phyloP scores from a whole-genome alignment of 768 basidiomycete genomes.

The Psilocybe cubensis region DNA sequence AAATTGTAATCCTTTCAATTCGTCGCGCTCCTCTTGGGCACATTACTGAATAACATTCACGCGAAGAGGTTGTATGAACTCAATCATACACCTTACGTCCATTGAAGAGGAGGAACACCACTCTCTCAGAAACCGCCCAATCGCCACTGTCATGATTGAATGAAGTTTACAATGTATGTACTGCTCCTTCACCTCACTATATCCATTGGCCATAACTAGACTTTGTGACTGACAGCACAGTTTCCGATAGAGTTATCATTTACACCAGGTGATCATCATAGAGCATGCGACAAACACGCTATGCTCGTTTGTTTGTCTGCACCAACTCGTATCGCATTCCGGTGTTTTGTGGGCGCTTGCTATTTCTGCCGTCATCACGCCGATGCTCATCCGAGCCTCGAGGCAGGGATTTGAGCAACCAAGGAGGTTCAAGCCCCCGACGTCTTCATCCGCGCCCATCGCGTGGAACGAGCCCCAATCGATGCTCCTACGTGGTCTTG shows the following conservation, averaged over 20 bases:
- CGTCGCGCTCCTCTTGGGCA: background rate
- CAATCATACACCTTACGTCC: background rate
- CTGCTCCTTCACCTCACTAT: background rate
- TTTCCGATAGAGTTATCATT: too few species aligned
- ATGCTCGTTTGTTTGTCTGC: background rate
- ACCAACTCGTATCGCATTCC: background rate
- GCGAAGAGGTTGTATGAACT: background rate
- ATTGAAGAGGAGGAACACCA: background rate
- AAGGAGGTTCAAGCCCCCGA: background rate
- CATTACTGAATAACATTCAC: background rate
- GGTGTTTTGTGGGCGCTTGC: constrained; percentile 5
- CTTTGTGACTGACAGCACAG: background rate
- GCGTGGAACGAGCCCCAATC: background rate
- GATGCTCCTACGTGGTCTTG: background rate
- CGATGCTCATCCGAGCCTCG: background rate
- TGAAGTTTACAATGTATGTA: background rate
- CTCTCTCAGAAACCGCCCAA: background rate
- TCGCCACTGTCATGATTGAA: background rate
- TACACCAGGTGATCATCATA: too few species aligned
- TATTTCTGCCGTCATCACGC: background rate
- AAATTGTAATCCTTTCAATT: too few species aligned
- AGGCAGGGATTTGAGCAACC: background rate
- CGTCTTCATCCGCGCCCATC: background rate
- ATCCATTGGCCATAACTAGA: background rate
- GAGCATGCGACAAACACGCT: background rate